Conservation (phyloP, 2,329 filamentous ascomycete genomes). For the Verticillium longisporum region DNA sequence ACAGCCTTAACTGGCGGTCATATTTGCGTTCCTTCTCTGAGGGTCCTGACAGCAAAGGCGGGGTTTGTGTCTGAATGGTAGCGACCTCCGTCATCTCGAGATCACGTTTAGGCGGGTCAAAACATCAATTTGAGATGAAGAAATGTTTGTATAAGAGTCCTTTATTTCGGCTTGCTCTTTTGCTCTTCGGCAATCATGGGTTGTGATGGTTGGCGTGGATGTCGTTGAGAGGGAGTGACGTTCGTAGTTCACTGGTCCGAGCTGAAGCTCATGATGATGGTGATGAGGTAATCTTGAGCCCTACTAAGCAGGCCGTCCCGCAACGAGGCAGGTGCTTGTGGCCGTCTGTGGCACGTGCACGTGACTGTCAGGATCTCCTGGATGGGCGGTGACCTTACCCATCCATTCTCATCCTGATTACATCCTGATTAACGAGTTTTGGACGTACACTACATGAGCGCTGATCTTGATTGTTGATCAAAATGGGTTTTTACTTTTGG, state of each 20-base stretch:
- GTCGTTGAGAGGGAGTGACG: background rate
- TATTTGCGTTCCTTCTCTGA: conserved; percentile 71
- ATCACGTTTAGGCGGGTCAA: background rate
- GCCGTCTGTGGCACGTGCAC: background rate
- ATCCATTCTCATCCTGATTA: too few relatives aligned
- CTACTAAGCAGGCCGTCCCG: background rate
- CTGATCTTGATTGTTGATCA: too few relatives aligned
- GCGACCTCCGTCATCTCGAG: conserved; percentile 36
- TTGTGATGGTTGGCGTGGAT: background rate
- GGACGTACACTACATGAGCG: too few relatives aligned
- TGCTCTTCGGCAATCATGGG: background rate
- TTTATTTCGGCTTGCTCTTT: background rate
- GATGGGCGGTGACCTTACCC: too few relatives aligned
- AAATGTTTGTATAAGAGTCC: background rate
- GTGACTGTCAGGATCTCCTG: too few relatives aligned
- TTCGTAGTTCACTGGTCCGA: background rate
- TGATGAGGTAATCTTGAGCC: background rate
- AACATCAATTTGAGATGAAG: background rate
- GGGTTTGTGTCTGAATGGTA: conserved; percentile 29
- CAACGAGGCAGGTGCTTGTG: background rate
- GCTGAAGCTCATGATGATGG: background rate
- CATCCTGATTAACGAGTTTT: too few relatives aligned
- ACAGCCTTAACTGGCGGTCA: conserved; percentile 88
- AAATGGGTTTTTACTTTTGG: too few relatives aligned
- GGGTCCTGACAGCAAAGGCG: conserved; percentile 43